These are phyloP conservation scores for Eucalyptus marginata DNA, from an alignment of 345 rosid species.

Conservation along the genomic window DNA sequence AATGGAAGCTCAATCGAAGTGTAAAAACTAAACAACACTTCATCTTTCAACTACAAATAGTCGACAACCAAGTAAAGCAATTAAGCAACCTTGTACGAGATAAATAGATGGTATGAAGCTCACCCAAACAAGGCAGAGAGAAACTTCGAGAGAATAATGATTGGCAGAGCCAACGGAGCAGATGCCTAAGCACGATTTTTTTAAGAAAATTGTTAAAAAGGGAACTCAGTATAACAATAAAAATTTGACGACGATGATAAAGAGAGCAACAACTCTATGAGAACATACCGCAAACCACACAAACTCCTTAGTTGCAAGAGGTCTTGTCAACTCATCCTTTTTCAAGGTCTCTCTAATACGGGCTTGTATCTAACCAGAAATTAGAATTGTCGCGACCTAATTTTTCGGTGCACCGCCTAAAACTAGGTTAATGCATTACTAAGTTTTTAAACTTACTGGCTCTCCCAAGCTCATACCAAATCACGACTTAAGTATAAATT, in stretches of 20 bases:
- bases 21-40: neutral
- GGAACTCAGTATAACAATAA: neutral
- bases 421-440: no score
- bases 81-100: neutral
- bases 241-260: neutral
- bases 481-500: no score
- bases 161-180: conserved; percentile 63
- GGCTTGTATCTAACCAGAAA: conserved; percentile 48
- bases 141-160: conserved; percentile 34
- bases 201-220: neutral
- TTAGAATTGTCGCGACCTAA: neutral
- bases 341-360: conserved; percentile 51
- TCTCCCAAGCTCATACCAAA: no score
- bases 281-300: conserved; percentile 83
- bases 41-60: neutral
- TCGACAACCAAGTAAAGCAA: neutral
- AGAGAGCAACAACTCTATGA: neutral
- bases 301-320: conserved; percentile 84
- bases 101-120: conserved; percentile 5
- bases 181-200: conserved; percentile 45
- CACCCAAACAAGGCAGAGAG: conserved; percentile 46
- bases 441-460: no score
- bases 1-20: neutral
- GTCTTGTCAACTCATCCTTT: conserved; percentile 63
- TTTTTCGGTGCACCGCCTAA: no score